These are phyloP conservation scores for Talaromyces sp. DNA, from an alignment of 2,329 filamentous ascomycete genomes.

Conservation along the genomic window DNA sequence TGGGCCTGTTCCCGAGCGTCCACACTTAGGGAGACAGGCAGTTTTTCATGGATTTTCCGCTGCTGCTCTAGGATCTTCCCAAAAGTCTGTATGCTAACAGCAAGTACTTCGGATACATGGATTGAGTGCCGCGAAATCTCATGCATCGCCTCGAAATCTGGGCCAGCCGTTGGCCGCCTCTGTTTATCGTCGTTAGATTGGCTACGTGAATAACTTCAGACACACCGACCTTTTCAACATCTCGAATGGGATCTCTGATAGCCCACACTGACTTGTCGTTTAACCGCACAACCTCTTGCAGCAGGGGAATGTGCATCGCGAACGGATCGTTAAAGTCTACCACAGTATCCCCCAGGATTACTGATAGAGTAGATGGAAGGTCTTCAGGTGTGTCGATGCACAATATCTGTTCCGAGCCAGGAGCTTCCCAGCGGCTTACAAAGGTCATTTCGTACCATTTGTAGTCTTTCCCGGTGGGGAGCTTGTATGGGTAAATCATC, in stretches of 20 bases:
- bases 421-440: conserved; percentile 6
- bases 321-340: background rate
- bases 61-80: conserved; percentile 10
- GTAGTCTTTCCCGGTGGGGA: conserved; percentile 8
- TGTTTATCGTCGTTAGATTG: background rate
- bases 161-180: conserved; percentile 4
- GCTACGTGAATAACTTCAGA: background rate
- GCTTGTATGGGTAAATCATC: conserved; percentile 3
- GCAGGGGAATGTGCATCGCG: conserved; percentile 8
- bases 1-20: conserved; percentile 6
- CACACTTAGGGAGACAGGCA: background rate
- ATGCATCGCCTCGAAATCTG: conserved; percentile 11
- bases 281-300: conserved; percentile 9
- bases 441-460: conserved; percentile 13
- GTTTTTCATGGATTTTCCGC: background rate
- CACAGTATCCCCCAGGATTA: background rate
- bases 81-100: conserved; percentile 10
- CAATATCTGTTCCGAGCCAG: background rate
- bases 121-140: conserved; percentile 12
- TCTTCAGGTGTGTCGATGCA: conserved; percentile 9
- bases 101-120: conserved; percentile 10
- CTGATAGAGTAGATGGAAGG: background rate
- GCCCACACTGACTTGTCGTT: conserved; percentile 11
- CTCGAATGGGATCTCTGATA: conserved; percentile 7
- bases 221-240: conserved; percentile 5